A percentile compares a stretch with the other conserved stretches of the same genome.
phyloP scores from a whole-genome alignment of 1,284 basidiomycete genomes.

The Leccinum griseonigrum region DNA sequence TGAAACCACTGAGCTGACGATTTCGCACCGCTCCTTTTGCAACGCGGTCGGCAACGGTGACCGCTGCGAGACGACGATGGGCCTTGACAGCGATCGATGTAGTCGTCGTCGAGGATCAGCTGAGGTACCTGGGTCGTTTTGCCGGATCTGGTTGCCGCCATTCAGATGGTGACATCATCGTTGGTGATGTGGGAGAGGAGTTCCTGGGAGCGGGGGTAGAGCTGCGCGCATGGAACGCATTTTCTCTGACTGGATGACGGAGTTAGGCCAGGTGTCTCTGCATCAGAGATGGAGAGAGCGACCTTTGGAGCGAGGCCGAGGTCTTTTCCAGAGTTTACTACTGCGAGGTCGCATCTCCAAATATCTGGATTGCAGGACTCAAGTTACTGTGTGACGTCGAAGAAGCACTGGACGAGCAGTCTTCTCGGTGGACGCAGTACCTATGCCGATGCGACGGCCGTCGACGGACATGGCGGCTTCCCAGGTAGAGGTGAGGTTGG shows the following conservation, averaged over 20 bases:
- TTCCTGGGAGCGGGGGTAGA: constrained; percentile 66
- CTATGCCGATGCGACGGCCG: constrained; percentile 80
- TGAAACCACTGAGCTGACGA: too few species aligned
- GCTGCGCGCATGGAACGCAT: constrained; percentile 69
- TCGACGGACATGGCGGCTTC: constrained; percentile 83
- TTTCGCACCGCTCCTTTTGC: too few species aligned
- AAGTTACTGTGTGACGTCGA: constrained; percentile 87
- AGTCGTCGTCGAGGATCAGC: too few species aligned
- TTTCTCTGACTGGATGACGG: constrained; percentile 52
- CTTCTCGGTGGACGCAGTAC: constrained; percentile 73
- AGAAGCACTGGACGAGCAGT: constrained; percentile 74
- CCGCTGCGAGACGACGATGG: too few species aligned
- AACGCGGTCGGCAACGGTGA: too few species aligned
- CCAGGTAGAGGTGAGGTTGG: constrained; percentile 47
- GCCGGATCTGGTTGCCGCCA: too few species aligned
- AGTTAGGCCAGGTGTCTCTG: constrained; percentile 64
- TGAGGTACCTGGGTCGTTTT: too few species aligned
- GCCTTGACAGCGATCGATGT: too few species aligned
- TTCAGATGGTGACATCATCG: constrained; percentile 74
- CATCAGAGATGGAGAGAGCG: constrained; percentile 65
- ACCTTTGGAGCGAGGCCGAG: constrained; percentile 73
- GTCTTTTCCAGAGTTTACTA: constrained; percentile 62
- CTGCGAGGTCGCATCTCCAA: constrained; percentile 72
- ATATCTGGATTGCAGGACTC: constrained; percentile 79
- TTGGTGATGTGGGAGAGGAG: constrained; percentile 70